These are phyloP conservation scores for Volvox reticuliferus DNA, from an alignment of 139 green algal genomes.

Conservation along the genomic window DNA sequence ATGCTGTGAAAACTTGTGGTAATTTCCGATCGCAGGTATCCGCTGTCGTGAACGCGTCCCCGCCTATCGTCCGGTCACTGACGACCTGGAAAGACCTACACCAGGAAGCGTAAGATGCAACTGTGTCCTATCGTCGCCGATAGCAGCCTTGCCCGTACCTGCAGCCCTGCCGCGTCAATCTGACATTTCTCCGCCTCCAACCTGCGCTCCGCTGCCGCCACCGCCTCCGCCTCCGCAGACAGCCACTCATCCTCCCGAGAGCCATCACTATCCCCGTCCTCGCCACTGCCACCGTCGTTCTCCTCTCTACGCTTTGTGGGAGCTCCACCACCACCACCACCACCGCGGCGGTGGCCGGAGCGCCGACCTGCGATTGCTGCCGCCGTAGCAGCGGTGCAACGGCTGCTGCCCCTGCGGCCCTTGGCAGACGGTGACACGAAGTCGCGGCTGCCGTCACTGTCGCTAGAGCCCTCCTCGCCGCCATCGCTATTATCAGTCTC, in stretches of 20 bases:
- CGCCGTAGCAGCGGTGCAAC: neutral
- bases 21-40: no score
- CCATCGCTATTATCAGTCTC: neutral
- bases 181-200: constrained; percentile 26
- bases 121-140: no score
- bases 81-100: no score
- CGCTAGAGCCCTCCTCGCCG: neutral
- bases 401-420: neutral
- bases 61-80: no score
- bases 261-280: no score
- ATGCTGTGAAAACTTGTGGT: no score
- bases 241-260: constrained; percentile 26
- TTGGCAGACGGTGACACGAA: neutral
- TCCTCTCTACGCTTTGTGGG: neutral
- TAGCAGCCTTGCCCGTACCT: neutral
- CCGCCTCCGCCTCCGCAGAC: constrained; percentile 44
- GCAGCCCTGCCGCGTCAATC: constrained; percentile 48
- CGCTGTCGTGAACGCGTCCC: no score
- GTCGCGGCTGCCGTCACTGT: neutral
- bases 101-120: no score
- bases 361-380: neutral
- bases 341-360: neutral
- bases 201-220: constrained; percentile 25
- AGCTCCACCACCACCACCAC: neutral
- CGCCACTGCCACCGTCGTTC: neutral